Percentiles rank a stretch among this genome's conserved stretches.
Conservation (phyloP, 78 protist species). For the Pelomyxa schiedti region DNA sequence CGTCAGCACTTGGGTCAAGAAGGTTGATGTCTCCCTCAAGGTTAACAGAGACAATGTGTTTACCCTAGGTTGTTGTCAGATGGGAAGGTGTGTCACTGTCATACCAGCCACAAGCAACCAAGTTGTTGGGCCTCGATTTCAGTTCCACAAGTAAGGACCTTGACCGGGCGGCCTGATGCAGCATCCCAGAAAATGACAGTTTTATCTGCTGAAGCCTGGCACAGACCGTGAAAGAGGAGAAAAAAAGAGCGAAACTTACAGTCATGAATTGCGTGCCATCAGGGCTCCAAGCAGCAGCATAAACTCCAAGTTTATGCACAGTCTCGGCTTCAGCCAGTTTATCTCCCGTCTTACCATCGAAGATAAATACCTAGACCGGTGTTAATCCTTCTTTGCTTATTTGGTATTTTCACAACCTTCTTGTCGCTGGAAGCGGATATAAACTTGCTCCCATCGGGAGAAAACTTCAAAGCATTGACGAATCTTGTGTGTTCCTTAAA, state of each 20-base stretch:
- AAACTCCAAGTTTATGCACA: slow-evolving; percentile 67
- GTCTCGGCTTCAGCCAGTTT: slow-evolving; percentile 24
- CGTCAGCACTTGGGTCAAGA: slow-evolving; percentile 24
- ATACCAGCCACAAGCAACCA: slow-evolving; percentile 70
- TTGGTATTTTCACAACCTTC: slow-evolving; percentile 28
- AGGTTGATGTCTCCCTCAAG: slow-evolving; percentile 56
- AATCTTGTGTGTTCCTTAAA: slow-evolving; percentile 42
- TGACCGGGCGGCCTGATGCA: too few relatives aligned
- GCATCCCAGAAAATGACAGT: not conserved
- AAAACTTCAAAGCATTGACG: slow-evolving; percentile 69
- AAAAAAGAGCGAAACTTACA: slow-evolving; percentile 41
- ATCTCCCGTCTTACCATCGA: slow-evolving; percentile 86
- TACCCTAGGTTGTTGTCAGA: too few relatives aligned
- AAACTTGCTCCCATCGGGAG: slow-evolving; percentile 57
- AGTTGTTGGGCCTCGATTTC: slow-evolving; percentile 62
- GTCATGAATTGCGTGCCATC: slow-evolving; percentile 59
- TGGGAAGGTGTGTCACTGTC: too few relatives aligned
- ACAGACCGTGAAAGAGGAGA: slow-evolving; percentile 18
- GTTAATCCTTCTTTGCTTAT: too few relatives aligned
- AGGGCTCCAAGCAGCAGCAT: slow-evolving; percentile 34
- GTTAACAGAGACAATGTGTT: slow-evolving; percentile 37
- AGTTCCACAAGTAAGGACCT: slow-evolving; percentile 14
- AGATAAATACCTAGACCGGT: too few relatives aligned
- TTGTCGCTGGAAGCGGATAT: slow-evolving; percentile 60
- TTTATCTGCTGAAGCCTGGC: not conserved